Base-by-base conservation (phyloP, 768 basidiomycete species). In the Rhodotorula graminis region DNA sequence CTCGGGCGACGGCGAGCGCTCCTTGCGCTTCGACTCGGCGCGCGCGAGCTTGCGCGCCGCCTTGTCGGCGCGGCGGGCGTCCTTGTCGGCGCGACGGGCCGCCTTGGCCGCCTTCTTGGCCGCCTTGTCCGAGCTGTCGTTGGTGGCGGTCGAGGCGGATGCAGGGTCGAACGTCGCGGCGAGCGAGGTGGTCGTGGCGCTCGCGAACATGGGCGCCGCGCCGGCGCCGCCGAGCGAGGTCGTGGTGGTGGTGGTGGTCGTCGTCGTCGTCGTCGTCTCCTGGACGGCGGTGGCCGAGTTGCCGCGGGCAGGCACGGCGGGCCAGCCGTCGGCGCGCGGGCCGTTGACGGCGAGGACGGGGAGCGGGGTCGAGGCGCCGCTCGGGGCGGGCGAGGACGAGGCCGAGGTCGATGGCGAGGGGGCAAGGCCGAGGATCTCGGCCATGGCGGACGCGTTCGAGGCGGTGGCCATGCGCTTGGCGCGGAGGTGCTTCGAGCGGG, bases 371-470 rank as follows among this genome's bases (percentile, higher is more conserved):
- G 65, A 53, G 15, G 61, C 40, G 52, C 64, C 58, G 18, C 40
- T 42, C 4, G 70, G 37, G 0, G 75, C n/a, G 16, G 76, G 65
- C 16, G 75, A 64, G 25, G 73, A 61, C 40, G 58, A 59, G 19
- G 33, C 37, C 8, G 71, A 63, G 9, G 73, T 53, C 23, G 59
- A 60, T 2, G 60, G 42, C 3, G 70, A 53, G 3, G 77, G 77
- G 0, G 77, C 73, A 56, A 76, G 70, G 19, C 77, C 77, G 59
- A 78, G 75, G 49, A 78, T 78, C 62, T 78, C 77, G 15, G 77
- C 77, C 71, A 78, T 73, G 19, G 77, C 77, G 40, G 67, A 44
- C 15, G 73, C 66, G 71, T 72, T 76, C 27, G 49, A 33, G 11
- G 75, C 62, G 12, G 75, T 67, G 1, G 73, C 73, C 66, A 76